Conservation (phyloP, 371 early-diverging fungal genomes). For the Phascolomyces articulosus region DNA sequence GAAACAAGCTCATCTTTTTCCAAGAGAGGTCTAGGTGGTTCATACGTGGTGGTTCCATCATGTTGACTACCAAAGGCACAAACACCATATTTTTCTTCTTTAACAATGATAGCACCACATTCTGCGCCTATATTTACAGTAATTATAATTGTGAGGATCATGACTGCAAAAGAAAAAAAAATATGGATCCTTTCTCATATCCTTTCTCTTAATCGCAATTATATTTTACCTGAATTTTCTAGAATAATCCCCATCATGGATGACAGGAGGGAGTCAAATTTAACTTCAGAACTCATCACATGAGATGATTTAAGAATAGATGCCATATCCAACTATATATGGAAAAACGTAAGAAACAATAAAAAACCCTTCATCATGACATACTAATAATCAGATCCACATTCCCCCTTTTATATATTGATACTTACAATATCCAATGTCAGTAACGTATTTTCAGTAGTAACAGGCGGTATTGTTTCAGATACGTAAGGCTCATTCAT, state of each 20-base stretch:
- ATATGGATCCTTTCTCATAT: no score
- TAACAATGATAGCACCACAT: slow-evolving; percentile 19
- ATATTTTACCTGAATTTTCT: slow-evolving; percentile 37
- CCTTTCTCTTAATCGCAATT: no score
- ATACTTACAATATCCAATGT: slow-evolving; percentile 45
- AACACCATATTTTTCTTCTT: slow-evolving; percentile 47
- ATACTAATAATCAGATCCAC: no score
- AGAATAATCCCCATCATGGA: slow-evolving; percentile 47
- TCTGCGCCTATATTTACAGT: slow-evolving; percentile 11
- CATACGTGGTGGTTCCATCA: slow-evolving; percentile 43
- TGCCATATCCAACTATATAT: slow-evolving; percentile 36
- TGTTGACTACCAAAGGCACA: slow-evolving; percentile 45
- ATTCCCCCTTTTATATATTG: no score
- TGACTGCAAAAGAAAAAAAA: no score
- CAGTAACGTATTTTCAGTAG: slow-evolving; percentile 45
- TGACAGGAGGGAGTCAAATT: slow-evolving; percentile 41
- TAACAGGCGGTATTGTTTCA: slow-evolving; percentile 40
- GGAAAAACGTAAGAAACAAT: neutral
- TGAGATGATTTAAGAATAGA: slow-evolving; percentile 51
- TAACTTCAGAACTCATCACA: slow-evolving; percentile 51
- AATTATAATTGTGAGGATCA: neutral
- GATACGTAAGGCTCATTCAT: slow-evolving; percentile 36
- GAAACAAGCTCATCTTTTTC: slow-evolving; percentile 40
- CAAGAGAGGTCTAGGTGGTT: slow-evolving; percentile 29
- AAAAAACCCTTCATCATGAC: neutral